These are phyloP conservation scores for Moringa oleifera DNA, from an alignment of 345 rosid species.

Conservation along the genomic window DNA sequence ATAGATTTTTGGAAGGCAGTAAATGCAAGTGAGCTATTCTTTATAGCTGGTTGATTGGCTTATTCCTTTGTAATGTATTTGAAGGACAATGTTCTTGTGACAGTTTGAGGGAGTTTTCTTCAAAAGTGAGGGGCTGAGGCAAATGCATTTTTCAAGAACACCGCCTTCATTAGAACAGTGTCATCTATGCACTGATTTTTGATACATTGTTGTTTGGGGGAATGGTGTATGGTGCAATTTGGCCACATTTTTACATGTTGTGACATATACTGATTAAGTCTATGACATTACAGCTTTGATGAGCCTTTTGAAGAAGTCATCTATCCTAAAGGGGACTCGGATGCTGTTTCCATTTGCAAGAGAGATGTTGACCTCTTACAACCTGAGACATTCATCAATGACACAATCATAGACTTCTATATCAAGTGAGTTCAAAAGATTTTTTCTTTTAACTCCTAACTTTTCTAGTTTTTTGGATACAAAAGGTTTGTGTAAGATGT, in stretches of 20 bases:
- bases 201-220: too few relatives aligned
- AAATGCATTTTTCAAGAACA: background rate
- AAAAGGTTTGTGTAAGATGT: too few relatives aligned
- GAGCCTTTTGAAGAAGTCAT: constrained; percentile 79
- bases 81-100: background rate
- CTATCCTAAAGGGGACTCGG: constrained; percentile 89
- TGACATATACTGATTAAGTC: constrained; percentile 13
- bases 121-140: background rate
- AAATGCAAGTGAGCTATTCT: too few relatives aligned
- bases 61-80: too few relatives aligned
- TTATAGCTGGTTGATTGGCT: too few relatives aligned
- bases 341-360: constrained; percentile 89
- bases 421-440: constrained; percentile 56
- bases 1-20: too few relatives aligned
- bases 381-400: constrained; percentile 93
- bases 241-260: constrained; percentile 4
- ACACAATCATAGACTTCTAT: constrained; percentile 96
- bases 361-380: constrained; percentile 91
- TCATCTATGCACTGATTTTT: background rate
- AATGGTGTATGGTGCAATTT: constrained; percentile 1
- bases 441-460: background rate
- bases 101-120: background rate
- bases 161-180: background rate
- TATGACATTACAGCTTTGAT: constrained; percentile 62
- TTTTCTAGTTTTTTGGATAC: background rate